Base-by-base conservation (phyloP, 1,284 basidiomycete genomes). In the Coniophora puteana region DNA sequence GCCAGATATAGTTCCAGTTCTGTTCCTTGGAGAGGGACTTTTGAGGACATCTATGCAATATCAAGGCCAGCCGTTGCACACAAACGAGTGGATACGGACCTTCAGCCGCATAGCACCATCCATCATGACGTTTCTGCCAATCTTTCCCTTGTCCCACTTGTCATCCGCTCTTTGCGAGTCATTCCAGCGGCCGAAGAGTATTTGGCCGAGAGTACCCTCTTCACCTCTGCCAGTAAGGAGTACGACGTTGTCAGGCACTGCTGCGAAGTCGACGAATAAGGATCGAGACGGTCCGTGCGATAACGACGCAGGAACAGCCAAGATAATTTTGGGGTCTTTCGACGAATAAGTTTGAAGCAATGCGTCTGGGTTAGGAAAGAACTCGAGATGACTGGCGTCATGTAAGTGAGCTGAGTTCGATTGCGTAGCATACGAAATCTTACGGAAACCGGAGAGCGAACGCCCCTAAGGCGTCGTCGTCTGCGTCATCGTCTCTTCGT, bases 201-300 rank as follows among this genome's bases (percentile, higher is more conserved):
- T 69, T 11, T 88, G 77, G 8, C 83, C 78, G 2, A 99, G 74
- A 0, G 89, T 93, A 1, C 83, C 82, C 37, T 88, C 83, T 53
- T 93, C 89, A 24, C 86, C 78, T 25, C 82, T 73, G 13, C 74
- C 73, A 0, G 93, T 94, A 32, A 96, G 72, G 4, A 97, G 70
- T 20, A 97, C 74, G 28, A 93, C 83, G 51, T 96, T 96, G 43
- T 85, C 83, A 0, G 87, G 78, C 8, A 81, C 74, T 6, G 78
- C 72, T 3, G 89, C 91, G 63, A 97, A 92, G 32, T 90, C 79
- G 8, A 83, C 73, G 58, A 99, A 95, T 3, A 99, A 62, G 24
- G 77, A 71, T 17, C 95, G 77, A 0, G 94, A 95, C 7, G 90
- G 88, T 1, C 96, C 95, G 57, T 98, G 89, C 0, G 93, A 95